phyloP scores from a whole-genome alignment of 1,284 basidiomycete species.

The Microstroma glucosiphilum region DNA sequence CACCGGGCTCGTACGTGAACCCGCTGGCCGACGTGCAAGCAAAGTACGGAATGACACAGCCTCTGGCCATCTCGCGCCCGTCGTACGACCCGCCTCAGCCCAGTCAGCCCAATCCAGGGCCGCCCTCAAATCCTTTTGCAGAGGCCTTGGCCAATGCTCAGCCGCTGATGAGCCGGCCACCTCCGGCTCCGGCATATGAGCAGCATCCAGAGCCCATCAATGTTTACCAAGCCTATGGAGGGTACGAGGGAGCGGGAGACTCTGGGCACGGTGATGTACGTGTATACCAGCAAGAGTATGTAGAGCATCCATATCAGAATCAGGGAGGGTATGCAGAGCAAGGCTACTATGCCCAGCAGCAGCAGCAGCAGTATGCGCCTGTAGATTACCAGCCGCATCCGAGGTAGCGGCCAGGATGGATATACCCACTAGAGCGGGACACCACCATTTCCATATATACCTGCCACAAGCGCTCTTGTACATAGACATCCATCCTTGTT shows the following conservation, averaged over 20 bases:
- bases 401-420: too few species aligned
- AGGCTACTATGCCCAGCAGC: too few species aligned
- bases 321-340: too few species aligned
- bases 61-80: not conserved
- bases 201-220: not conserved
- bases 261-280: not conserved
- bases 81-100: not conserved
- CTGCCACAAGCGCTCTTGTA: too few species aligned
- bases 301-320: not conserved
- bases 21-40: not conserved
- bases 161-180: slow-evolving; percentile 6
- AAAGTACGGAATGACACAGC: not conserved
- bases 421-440: too few species aligned
- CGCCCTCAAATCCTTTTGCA: not conserved
- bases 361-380: too few species aligned
- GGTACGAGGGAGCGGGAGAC: not conserved
- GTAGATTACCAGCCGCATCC: too few species aligned
- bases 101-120: not conserved
- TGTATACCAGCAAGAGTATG: not conserved
- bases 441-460: too few species aligned
- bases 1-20: not conserved
- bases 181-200: not conserved
- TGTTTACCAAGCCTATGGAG: not conserved
- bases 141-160: slow-evolving; percentile 1
- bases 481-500: too few species aligned